Base-by-base conservation (phyloP, 352 stramenopile species). In the Lagenidium giganteum region DNA sequence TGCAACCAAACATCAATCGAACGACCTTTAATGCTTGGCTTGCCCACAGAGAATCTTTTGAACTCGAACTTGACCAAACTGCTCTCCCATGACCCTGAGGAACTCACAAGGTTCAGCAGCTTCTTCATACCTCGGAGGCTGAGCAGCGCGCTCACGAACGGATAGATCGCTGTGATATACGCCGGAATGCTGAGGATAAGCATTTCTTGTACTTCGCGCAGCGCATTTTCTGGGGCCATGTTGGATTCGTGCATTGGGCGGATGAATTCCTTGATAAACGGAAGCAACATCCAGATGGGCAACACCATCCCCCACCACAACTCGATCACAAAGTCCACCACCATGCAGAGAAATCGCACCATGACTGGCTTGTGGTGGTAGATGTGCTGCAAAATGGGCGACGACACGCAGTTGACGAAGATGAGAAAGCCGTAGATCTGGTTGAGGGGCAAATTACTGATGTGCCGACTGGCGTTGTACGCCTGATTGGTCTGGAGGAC, bases 261-360 rank as follows among this genome's bases (percentile, higher is more conserved):
- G 17, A 38, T 23, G 18, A 35, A 38, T 6, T 51, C 12, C 3
- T 29, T 17, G 4, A 54, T 7, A 7, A 52, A 54, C 13, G 51
- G 46, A 9, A 44, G 31, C 16, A 52, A 47, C 37, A 66, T 39
- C 42, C 47, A 42, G 11, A 58, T 20, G 1, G 57, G 57, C 18
- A 66, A 25, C 9, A 61, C 7, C 1, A 31, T 47, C 1, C 57
- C 57, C 51, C 57, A 66, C 8, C 47, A 33, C 16, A 58, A 62
- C 22, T 62, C 51, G 8, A 66, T 42, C 26, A 42, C 32, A 13
- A 64, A 25, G 24, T 64, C 54, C 1, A 34, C 22, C 2, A 64
- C 25, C 4, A 64, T 23, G 29, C 47, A 59, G 24, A 49, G 27
- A 6, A 59, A 22, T 0, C 54, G 38, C 9, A 24, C 38, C 6